Conservation (phyloP, 108 stramenopile genomes). For the Hondaea fermentalgiana region DNA sequence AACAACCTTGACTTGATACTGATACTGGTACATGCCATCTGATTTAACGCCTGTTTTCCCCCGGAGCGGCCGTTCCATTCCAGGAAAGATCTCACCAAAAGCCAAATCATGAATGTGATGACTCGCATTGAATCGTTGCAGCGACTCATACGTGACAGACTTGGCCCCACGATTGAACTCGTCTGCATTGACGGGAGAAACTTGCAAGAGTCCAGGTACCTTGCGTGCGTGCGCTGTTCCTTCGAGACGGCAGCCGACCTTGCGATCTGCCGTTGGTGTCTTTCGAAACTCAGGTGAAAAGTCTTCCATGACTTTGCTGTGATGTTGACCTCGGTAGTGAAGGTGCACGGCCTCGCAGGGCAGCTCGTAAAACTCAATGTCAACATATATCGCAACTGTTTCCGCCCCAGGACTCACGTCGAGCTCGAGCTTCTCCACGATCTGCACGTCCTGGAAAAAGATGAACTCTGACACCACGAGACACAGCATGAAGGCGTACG, state of each 20-base stretch:
- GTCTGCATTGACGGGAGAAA: not conserved
- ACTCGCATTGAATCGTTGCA: not conserved
- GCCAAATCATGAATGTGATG: not conserved
- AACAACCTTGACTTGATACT: not conserved
- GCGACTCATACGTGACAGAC: not conserved
- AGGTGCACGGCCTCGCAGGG: not conserved
- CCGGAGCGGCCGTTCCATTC: not conserved
- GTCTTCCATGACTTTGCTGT: not conserved
- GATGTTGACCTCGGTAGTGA: not conserved
- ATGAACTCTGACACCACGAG: not conserved
- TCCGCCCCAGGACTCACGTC: not conserved
- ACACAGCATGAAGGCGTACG: not conserved
- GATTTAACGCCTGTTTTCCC: not conserved
- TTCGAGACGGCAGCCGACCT: not conserved
- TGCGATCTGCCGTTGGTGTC: not conserved
- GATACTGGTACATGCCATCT: slow-evolving; percentile 15
- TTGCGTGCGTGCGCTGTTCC: not conserved
- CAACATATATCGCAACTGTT: not conserved
- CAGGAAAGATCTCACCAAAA: not conserved
- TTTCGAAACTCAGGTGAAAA: not conserved
- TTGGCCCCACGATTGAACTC: not conserved
- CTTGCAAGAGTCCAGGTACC: not conserved
- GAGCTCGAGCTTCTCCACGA: slow-evolving; percentile 4
- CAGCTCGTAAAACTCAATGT: not conserved
- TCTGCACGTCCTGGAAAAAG: not conserved